These are phyloP conservation scores for Somion occarium DNA, from an alignment of 1,284 basidiomycete species.

Conservation along the genomic window DNA sequence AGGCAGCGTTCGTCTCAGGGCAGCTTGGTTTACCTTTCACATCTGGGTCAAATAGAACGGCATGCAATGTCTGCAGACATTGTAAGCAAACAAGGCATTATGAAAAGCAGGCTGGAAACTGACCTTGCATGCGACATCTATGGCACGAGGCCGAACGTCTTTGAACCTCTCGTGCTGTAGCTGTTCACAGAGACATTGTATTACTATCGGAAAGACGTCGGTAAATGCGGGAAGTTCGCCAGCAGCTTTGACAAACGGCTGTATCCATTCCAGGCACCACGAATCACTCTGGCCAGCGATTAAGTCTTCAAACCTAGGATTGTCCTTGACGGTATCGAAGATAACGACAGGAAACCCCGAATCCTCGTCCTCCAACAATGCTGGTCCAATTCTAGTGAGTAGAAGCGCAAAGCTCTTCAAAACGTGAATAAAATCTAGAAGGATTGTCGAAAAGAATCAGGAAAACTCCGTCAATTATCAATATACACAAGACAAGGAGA, in stretches of 20 bases:
- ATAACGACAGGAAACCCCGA: constrained; percentile 69
- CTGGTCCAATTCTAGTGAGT: constrained; percentile 44
- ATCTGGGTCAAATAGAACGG: constrained; percentile 11
- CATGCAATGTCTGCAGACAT: constrained; percentile 17
- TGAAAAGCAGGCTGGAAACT: constrained; percentile 23
- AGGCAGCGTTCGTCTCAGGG: constrained; percentile 29
- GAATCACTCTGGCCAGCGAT: constrained; percentile 14
- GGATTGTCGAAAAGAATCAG: constrained; percentile 4
- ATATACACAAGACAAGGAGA: background rate
- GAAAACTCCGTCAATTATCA: background rate
- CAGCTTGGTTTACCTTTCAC: constrained; percentile 24
- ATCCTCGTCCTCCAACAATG: constrained; percentile 65
- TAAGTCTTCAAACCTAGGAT: constrained; percentile 55
- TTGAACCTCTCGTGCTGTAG: constrained; percentile 71
- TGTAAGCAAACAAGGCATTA: background rate
- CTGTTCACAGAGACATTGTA: constrained; percentile 72
- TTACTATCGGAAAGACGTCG: constrained; percentile 64
- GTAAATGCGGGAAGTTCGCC: constrained; percentile 48
- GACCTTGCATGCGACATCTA: constrained; percentile 60
- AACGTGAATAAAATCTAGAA: constrained; percentile 60
- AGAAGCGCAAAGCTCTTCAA: constrained; percentile 55
- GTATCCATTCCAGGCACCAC: constrained; percentile 26
- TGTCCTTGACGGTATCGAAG: constrained; percentile 81
- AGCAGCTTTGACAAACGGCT: constrained; percentile 47
- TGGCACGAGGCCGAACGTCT: constrained; percentile 50